phyloP scores from a whole-genome alignment of 208 protist genomes.

The Leishmania aethiopica region DNA sequence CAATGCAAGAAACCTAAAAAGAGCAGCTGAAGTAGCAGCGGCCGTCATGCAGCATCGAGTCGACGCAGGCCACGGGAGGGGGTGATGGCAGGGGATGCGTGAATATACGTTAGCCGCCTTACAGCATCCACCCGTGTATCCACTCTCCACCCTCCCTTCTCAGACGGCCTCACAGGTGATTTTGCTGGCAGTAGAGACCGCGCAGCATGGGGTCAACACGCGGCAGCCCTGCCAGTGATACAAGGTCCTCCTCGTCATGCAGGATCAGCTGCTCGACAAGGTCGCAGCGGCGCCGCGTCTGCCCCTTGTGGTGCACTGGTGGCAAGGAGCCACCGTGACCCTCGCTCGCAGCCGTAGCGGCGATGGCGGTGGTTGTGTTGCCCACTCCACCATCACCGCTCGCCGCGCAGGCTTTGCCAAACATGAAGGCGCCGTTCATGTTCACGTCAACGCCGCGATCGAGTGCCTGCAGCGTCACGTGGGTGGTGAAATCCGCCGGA shows the following conservation, averaged over 20 bases:
- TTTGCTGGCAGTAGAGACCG: constrained; percentile 61
- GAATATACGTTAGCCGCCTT: neutral
- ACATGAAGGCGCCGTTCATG: constrained; percentile 52
- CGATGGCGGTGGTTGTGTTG: neutral
- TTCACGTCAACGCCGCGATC: constrained; percentile 50
- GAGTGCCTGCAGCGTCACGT: constrained; percentile 58
- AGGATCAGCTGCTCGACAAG: constrained; percentile 25
- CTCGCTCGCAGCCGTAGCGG: neutral
- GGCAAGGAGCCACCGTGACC: neutral
- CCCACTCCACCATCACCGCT: neutral
- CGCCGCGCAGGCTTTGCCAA: neutral
- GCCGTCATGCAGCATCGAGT: neutral
- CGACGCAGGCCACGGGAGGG: neutral
- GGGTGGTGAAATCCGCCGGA: constrained; percentile 52
- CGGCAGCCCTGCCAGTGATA: constrained; percentile 48
- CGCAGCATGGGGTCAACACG: constrained; percentile 65
- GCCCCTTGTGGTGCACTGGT: neutral
- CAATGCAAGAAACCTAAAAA: neutral
- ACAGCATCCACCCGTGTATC: neutral
- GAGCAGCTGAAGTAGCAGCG: neutral
- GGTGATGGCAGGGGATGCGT: neutral
- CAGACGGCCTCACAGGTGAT: constrained; percentile 9
- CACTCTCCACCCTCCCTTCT: neutral
- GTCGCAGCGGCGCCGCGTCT: neutral
- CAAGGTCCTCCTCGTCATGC: constrained; percentile 52